Evolutionary conservation across 2,329 filamentous ascomycete genomes (phyloP).

Genomic region (Colletotrichum destructivum): DNA sequence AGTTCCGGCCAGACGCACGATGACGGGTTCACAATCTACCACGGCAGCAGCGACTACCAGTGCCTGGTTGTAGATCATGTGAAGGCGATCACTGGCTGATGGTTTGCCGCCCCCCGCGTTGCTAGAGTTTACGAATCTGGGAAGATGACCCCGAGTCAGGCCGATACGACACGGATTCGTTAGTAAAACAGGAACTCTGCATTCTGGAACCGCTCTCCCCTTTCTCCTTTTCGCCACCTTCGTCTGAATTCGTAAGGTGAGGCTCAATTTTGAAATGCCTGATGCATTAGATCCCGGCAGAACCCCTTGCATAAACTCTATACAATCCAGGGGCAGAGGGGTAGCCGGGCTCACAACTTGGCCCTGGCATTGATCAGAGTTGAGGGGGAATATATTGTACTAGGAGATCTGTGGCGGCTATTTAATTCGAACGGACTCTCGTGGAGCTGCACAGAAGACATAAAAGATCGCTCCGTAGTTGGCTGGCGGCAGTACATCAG

Average conservation of each 20-base stretch:
- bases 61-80: conserved; percentile 57
- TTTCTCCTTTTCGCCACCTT: background rate
- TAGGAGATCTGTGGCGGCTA: no score
- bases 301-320: no score
- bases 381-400: no score
- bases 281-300: background rate
- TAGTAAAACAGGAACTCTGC: background rate
- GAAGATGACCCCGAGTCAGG: background rate
- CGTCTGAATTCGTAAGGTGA: background rate
- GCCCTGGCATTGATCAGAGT: background rate
- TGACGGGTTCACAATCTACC: conserved; percentile 58
- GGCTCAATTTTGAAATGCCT: background rate
- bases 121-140: background rate
- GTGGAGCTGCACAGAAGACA: no score
- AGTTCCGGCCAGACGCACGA: conserved; percentile 55
- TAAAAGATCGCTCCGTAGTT: background rate
- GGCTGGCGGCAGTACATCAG: background rate
- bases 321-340: background rate
- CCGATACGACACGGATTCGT: background rate
- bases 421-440: no score
- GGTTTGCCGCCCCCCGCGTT: background rate
- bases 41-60: conserved; percentile 54
- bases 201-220: background rate
- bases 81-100: conserved; percentile 14
- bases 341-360: background rate